These are phyloP conservation scores for Penicillium fimorum DNA, from an alignment of 495 filamentous ascomycete species.

Conservation along the genomic window DNA sequence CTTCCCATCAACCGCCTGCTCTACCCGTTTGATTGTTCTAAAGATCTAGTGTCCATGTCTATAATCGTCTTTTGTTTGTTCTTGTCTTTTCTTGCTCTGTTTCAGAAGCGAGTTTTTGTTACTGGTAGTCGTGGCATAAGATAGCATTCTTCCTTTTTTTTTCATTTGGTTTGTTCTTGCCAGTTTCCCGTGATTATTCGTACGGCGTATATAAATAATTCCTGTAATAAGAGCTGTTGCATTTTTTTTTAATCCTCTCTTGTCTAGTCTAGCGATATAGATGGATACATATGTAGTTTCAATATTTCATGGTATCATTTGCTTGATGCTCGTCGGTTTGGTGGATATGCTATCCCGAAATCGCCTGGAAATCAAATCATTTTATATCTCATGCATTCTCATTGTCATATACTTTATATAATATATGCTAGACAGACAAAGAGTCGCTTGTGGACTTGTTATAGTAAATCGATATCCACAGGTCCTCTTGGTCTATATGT, in stretches of 20 bases:
- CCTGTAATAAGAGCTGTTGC: slow-evolving; percentile 9
- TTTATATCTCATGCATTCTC: not conserved
- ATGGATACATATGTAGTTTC: not conserved
- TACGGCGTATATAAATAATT: slow-evolving; percentile 13
- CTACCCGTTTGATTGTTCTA: slow-evolving; percentile 21
- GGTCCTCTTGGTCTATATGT: not conserved
- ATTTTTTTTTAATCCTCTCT: not conserved
- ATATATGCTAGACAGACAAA: too few relatives aligned
- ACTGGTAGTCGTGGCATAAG: slow-evolving; percentile 34
- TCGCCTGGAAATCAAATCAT: not conserved
- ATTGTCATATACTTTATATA: too few relatives aligned
- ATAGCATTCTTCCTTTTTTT: slow-evolving; percentile 31
- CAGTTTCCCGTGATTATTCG: slow-evolving; percentile 2
- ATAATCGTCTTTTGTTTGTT: slow-evolving; percentile 26
- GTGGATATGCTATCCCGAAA: too few relatives aligned
- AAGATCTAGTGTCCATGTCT: slow-evolving; percentile 33
- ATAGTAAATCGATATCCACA: too few relatives aligned
- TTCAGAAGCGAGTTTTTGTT: slow-evolving; percentile 30
- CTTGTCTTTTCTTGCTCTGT: slow-evolving; percentile 28
- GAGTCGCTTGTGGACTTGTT: not conserved
- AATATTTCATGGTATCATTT: not conserved
- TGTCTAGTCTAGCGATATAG: not conserved
- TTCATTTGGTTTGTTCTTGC: slow-evolving; percentile 5
- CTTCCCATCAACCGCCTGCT: slow-evolving; percentile 1
- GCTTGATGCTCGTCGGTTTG: too few relatives aligned